Conservation (phyloP, 2,329 filamentous ascomycete genomes). For the Rosellinia necatrix region DNA sequence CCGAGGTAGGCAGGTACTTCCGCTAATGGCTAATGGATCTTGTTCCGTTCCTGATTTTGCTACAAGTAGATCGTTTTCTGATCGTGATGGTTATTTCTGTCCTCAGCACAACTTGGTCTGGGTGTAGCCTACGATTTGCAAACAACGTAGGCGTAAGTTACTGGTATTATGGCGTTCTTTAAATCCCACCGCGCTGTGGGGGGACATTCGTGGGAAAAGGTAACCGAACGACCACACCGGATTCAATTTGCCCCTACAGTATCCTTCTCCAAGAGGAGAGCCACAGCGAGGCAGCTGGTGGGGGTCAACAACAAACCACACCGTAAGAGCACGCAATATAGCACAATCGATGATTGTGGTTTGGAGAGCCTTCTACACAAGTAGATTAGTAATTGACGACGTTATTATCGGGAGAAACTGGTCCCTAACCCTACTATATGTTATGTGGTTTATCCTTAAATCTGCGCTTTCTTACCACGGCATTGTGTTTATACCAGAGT, state of each 20-base stretch:
- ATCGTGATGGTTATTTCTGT: not conserved
- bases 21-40: not conserved
- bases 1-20: conserved; percentile 16
- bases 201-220: no score
- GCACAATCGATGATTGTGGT: conserved; percentile 16
- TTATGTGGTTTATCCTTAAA: not conserved
- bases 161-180: no score
- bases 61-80: not conserved
- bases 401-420: not conserved
- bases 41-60: conserved; percentile 7
- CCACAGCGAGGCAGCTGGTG: not conserved
- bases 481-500: not conserved
- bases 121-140: not conserved
- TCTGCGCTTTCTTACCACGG: not conserved
- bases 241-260: not conserved
- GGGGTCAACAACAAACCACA: not conserved
- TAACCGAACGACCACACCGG: no score
- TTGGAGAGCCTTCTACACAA: conserved; percentile 12
- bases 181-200: no score
- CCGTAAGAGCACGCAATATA: conserved; percentile 28
- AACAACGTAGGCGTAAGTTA: no score
- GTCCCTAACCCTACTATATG: not conserved
- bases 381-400: conserved; percentile 19
- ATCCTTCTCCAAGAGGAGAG: not conserved
- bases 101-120: not conserved